Evolutionary conservation across 257 asterid species (phyloP), one percentile per base, ranked within the genome.

Genomic region (Solanum bulbocastanum): DNA sequence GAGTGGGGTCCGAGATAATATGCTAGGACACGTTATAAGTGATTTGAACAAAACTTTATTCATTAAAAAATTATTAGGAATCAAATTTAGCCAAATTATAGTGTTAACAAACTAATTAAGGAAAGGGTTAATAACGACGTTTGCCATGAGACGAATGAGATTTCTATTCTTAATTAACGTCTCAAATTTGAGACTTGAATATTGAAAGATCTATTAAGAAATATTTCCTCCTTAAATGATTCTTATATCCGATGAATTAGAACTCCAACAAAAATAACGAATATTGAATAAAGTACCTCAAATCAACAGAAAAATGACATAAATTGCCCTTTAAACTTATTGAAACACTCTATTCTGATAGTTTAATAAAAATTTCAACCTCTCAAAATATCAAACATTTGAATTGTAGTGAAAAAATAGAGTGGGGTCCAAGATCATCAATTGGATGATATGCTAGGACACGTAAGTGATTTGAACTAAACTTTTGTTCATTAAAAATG

Each of bases 391-490:
- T 58, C 5, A 0, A 58, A 22, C 5, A 0, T 20, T 62, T 62
- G 8, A 62, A 62, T 62, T 11, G 3, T 23, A 4, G 27, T 30
- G 62, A 27, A 39, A 83, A 74, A 74, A 5, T 18, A 25, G 87
- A 7, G 5, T 11, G 22, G 52, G 33, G 33, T 75, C 79, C 79
- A 36, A 72, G 66, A 90, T 90, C 79, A 85, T 81, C 87, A 46
- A 56, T 3, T 32, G 88, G 83, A 84, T 69, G 25, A 81, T 81
- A 46, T 46, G 85, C 27, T 16, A 46, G 85, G 85, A 81, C 85
- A 49, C 85, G 44, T 82, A 49, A 49, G 68, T 30, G 69, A 30
- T 82, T 82, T 82, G 42, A 20, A 3, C 11, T 16, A 30, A 81
- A 10, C 69, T 32, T 68, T 49, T 18, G 40, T 46, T 76, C 4